Conservation (phyloP, 169 alveolate genomes). For the Theileria orientalis region DNA sequence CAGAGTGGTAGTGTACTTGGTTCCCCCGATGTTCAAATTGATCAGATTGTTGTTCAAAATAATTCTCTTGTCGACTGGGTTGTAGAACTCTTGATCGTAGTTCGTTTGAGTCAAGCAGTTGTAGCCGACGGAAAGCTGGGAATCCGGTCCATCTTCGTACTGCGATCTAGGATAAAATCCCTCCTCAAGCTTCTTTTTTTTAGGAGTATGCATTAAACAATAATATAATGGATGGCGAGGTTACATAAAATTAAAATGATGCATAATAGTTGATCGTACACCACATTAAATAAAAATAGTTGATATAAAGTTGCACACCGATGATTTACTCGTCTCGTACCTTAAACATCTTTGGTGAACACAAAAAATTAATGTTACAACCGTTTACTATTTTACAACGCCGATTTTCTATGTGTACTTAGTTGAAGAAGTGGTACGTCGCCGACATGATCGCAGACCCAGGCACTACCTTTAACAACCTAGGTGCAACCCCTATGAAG, state of each 20-base stretch:
- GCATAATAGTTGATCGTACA: no score
- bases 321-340: no score
- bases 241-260: not conserved
- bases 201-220: constrained; percentile 22
- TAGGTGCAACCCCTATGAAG: constrained; percentile 53
- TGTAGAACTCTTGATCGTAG: not conserved
- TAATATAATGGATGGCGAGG: not conserved
- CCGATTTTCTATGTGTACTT: not conserved
- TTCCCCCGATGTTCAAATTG: constrained; percentile 61
- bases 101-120: constrained; percentile 6
- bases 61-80: not conserved
- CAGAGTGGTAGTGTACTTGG: constrained; percentile 44
- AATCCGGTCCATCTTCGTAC: not conserved
- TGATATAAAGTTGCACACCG: no score
- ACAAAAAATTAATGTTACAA: not conserved
- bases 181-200: constrained; percentile 12
- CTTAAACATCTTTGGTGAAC: no score
- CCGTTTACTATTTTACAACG: not conserved
- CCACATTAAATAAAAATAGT: no score
- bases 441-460: constrained; percentile 65
- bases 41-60: constrained; percentile 14
- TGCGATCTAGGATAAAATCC: constrained; percentile 23
- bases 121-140: not conserved
- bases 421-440: constrained; percentile 53
- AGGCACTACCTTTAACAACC: constrained; percentile 59